Conservation (phyloP, 2,329 filamentous ascomycete genomes). For the Calonectria montana region DNA sequence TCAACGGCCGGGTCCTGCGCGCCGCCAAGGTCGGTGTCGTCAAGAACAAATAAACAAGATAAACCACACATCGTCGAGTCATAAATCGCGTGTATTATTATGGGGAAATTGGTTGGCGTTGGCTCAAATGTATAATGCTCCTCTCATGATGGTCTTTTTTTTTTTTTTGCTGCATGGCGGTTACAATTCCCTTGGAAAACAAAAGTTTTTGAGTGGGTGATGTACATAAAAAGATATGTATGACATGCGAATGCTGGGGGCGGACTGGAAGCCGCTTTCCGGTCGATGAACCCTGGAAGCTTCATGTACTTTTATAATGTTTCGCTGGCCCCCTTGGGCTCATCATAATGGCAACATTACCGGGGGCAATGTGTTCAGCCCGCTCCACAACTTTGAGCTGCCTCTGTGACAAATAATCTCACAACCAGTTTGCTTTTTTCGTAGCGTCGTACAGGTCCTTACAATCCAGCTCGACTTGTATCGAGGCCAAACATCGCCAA, state of each 20-base stretch:
- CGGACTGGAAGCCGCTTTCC: constrained; percentile 17
- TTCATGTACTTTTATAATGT: constrained; percentile 20
- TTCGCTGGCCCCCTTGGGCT: not conserved
- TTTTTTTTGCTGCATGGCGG: constrained; percentile 43
- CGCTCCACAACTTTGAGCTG: not conserved
- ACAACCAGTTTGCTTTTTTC: not conserved
- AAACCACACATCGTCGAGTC: constrained; percentile 25
- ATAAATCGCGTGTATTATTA: constrained; percentile 48
- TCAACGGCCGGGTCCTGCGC: constrained; percentile 90
- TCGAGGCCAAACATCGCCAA: not conserved
- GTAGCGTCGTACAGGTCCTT: not conserved
- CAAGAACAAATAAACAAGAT: constrained; percentile 72
- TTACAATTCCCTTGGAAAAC: constrained; percentile 33
- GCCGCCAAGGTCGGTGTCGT: constrained; percentile 97
- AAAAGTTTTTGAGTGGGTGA: constrained; percentile 34
- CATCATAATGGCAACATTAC: constrained; percentile 5
- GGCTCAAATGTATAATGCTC: constrained; percentile 58
- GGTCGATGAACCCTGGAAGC: constrained; percentile 13
- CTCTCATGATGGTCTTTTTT: constrained; percentile 51
- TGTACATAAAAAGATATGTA: constrained; percentile 42
- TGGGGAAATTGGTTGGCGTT: constrained; percentile 48
- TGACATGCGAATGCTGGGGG: constrained; percentile 27
- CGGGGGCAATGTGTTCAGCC: constrained; percentile 2
- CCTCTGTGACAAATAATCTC: not conserved
- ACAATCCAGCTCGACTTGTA: not conserved